phyloP scores from a whole-genome alignment of 2,329 filamentous ascomycete species.

The Penicillium hordei region DNA sequence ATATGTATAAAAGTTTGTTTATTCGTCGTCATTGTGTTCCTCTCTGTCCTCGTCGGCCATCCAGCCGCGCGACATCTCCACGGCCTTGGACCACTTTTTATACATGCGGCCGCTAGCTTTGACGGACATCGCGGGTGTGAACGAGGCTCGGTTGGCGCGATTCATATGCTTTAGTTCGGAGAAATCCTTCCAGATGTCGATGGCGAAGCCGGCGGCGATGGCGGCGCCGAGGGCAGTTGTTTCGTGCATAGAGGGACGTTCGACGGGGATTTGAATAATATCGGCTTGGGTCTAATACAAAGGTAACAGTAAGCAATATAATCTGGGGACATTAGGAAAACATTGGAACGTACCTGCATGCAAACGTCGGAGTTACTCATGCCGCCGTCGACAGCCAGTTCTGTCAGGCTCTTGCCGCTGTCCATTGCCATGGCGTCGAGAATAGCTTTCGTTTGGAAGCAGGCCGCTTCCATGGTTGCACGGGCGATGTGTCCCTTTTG shows the following conservation, averaged over 20 bases:
- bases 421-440: slow-evolving; percentile 89
- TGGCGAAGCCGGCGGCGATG: slow-evolving; percentile 81
- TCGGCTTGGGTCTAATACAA: slow-evolving; percentile 68
- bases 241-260: slow-evolving; percentile 84
- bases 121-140: slow-evolving; percentile 64
- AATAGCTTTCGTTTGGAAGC: slow-evolving; percentile 90
- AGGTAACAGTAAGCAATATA: not conserved
- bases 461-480: slow-evolving; percentile 85
- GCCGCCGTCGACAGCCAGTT: slow-evolving; percentile 81
- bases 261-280: slow-evolving; percentile 77
- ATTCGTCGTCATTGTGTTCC: slow-evolving; percentile 28
- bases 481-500: slow-evolving; percentile 82
- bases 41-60: slow-evolving; percentile 31
- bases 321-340: slow-evolving; percentile 49
- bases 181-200: slow-evolving; percentile 74
- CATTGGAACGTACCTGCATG: slow-evolving; percentile 64
- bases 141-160: slow-evolving; percentile 66
- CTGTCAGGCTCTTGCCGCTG: slow-evolving; percentile 70
- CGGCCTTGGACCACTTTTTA: slow-evolving; percentile 71
- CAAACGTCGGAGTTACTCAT: slow-evolving; percentile 85
- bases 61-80: slow-evolving; percentile 78
- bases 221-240: slow-evolving; percentile 86
- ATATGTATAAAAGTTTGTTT: slow-evolving; percentile 16
- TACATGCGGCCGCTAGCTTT: slow-evolving; percentile 64
- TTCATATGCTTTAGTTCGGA: slow-evolving; percentile 73